Conservation (phyloP, 768 basidiomycete species). For the Hebeloma cylindrosporum region DNA sequence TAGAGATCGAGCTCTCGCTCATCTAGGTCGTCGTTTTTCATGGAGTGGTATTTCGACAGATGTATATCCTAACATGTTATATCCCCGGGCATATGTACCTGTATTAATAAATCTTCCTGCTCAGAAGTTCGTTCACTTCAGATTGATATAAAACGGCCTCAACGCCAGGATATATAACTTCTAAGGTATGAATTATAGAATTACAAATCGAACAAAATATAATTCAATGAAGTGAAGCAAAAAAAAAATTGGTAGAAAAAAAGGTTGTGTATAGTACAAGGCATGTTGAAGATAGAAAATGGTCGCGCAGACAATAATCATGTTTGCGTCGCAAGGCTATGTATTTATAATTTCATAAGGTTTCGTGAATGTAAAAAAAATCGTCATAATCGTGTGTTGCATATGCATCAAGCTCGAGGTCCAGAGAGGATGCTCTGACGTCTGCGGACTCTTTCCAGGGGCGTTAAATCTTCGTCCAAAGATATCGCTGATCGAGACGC, state of each 20-base stretch:
- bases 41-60: no score
- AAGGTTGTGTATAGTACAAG: slow-evolving; percentile 8
- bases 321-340: slow-evolving; percentile 4
- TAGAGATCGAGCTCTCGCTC: no score
- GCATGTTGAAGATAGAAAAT: not conserved
- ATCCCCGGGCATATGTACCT: not conserved
- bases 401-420: slow-evolving; percentile 24
- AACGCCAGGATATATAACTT: no score
- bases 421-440: slow-evolving; percentile 41
- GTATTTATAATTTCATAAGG: slow-evolving; percentile 15
- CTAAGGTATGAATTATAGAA: not conserved
- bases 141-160: no score
- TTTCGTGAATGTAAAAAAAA: slow-evolving; percentile 13
- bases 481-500: slow-evolving; percentile 35
- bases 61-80: not conserved
- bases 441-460: slow-evolving; percentile 66
- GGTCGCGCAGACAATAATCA: not conserved
- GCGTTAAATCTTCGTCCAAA: slow-evolving; percentile 58
- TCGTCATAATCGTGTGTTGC: not conserved
- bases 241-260: not conserved
- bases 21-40: no score
- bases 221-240: slow-evolving; percentile 1
- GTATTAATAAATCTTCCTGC: not conserved
- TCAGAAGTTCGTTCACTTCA: not conserved
- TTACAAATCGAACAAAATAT: slow-evolving; percentile 10